Base-by-base conservation (phyloP, 2,329 filamentous ascomycete species). In the Dendrostoma leiphaemia region DNA sequence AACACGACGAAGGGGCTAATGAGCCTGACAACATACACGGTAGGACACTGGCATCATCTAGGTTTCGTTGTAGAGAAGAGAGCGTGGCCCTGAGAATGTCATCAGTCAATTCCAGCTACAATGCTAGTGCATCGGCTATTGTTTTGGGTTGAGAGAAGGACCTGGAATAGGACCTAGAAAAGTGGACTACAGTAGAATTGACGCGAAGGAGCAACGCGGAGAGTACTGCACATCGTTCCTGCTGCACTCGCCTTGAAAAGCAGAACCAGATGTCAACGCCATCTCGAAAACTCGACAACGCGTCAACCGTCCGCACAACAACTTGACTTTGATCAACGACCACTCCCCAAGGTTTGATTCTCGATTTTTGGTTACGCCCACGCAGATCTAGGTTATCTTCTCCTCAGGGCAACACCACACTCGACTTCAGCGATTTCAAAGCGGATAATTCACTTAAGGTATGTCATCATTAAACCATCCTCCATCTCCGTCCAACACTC, bases 381-480 rank as follows among this genome's bases (percentile, higher is more conserved):
- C 48, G 38, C 56, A 58, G 37, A 28, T 52, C 52, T 58, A 58
- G 44, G 37, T 32, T 45, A 55, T 55, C 52, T 58, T 58, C 52
- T 52, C 48, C 46, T 44, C 53, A 45, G 52, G 37, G 51, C 31
- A 43, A 46, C 40, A 52, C 32, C 32, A 31, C 43, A 17, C 37
- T 40, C 43, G 24, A 41, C 47, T 51, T 40, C 51, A 57, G 51
- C 51, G 51, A 24, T 48, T 54, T 57, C 48, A 34, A 32, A 55
- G 52, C 52, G 56, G 32, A 54, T 23, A 28, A 44, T 51, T 57
- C 31, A 38, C 31, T 51, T 51, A 51, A 41, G 51, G 52, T 51
- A 47, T 45, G 45, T 23, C 12, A 15, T 31, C 24, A 43, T 28
- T 17, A 19, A 9, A 13, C 34, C n/a, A n/a, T n/a, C n/a, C n/a